Conservation (phyloP, 1,139 yeast species). For the Kodamaea sp. region DNA sequence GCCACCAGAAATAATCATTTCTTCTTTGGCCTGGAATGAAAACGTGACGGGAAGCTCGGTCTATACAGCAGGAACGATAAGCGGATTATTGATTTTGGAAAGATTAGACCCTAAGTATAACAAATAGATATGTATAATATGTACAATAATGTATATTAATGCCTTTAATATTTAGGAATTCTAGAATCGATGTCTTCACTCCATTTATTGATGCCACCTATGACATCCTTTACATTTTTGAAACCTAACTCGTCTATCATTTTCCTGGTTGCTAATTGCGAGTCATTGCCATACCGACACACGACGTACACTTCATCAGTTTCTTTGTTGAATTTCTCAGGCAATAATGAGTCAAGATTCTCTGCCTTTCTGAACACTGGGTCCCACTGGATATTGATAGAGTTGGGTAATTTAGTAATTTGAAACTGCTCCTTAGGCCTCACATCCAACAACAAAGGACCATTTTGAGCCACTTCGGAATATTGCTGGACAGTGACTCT, state of each 20-base stretch:
- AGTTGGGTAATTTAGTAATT: constrained; percentile 59
- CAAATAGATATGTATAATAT: no score
- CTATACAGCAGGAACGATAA: constrained; percentile 65
- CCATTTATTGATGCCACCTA: constrained; percentile 81
- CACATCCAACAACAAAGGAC: constrained; percentile 59
- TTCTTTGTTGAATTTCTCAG: constrained; percentile 22
- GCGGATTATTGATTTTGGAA: constrained; percentile 71
- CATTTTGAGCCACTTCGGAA: constrained; percentile 16
- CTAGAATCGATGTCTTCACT: constrained; percentile 56
- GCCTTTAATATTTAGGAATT: constrained; percentile 65
- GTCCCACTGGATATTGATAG: constrained; percentile 67
- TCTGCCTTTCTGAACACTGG: constrained; percentile 40
- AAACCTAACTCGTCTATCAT: constrained; percentile 51
- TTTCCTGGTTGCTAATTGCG: constrained; percentile 69
- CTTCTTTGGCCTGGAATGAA: constrained; percentile 66
- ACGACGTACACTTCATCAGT: constrained; percentile 45
- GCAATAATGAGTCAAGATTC: constrained; percentile 26
- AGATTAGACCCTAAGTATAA: constrained; percentile 37
- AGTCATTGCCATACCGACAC: constrained; percentile 91
- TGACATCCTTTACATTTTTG: constrained; percentile 60
- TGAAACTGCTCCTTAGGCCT: constrained; percentile 76
- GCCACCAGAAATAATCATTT: constrained; percentile 56
- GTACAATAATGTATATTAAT: constrained; percentile 6
- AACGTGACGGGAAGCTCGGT: constrained; percentile 50
- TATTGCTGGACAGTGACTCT: constrained; percentile 56